These are phyloP conservation scores for Sarcomyxa edulis DNA, from an alignment of 768 basidiomycete species.

Conservation along the genomic window DNA sequence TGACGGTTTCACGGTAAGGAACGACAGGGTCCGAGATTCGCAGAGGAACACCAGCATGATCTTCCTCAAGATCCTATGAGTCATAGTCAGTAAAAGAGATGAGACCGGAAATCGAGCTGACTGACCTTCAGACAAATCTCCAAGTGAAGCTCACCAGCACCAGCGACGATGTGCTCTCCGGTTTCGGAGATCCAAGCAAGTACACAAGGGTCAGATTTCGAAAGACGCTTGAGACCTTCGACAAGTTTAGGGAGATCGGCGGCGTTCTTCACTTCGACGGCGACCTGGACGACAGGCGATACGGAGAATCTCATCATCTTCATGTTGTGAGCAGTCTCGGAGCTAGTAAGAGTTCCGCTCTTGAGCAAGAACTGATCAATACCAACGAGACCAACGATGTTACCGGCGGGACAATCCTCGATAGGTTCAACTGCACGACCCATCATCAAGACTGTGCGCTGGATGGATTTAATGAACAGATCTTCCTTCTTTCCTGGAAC, in stretches of 20 bases:
- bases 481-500: constrained; percentile 98
- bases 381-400: constrained; percentile 98
- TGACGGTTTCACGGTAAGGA: constrained; percentile 96
- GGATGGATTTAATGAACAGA: constrained; percentile 94
- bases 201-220: constrained; percentile 99
- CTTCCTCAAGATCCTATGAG: constrained; percentile 91
- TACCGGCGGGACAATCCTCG: constrained; percentile 98
- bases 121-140: constrained; percentile 97
- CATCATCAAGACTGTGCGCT: constrained; percentile 99
- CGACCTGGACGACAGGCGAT: constrained; percentile 97
- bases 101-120: not conserved
- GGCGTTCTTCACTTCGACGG: constrained; percentile 99
- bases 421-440: constrained; percentile 98
- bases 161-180: constrained; percentile 98
- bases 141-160: constrained; percentile 98
- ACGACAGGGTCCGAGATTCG: constrained; percentile 98
- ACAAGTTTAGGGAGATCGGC: constrained; percentile 98
- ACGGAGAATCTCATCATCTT: constrained; percentile 99
- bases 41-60: constrained; percentile 98
- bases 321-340: constrained; percentile 99
- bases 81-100: constrained; percentile 2
- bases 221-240: constrained; percentile 99
- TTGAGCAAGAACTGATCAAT: constrained; percentile 99
- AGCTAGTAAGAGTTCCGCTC: constrained; percentile 95
- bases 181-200: constrained; percentile 89